Evolutionary conservation across 2,329 filamentous ascomycete species (phyloP), one percentile per base, ranked within the genome.

Genomic region (Mariannaea elegans): DNA sequence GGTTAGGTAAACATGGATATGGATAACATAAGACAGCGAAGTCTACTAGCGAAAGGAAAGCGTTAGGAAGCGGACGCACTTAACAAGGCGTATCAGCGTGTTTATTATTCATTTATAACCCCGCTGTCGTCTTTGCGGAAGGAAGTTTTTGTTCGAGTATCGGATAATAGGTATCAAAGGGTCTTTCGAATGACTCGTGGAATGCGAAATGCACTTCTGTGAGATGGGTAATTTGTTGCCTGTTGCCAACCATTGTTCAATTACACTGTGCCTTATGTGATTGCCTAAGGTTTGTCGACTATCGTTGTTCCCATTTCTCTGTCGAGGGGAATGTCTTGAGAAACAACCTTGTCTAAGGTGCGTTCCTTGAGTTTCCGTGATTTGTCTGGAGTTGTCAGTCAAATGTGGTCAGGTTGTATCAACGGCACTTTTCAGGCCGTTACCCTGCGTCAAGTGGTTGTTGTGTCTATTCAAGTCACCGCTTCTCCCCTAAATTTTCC

Each of bases 61-160:
- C 45, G 53, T 58, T 18, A 29, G 59, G 54, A 58, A 56, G 54
- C 46, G 41, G 50, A 53, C 55, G 54, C 16, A 41, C 38, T 10
- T 10, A 21, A 48, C 21, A 24, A 41, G 41, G 56, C 54, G 56
- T 36, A 58, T 34, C 54, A 65, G 56, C 61, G 61, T 56, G 56
- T 54, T 41, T 58, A 57, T 18, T 39, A 9, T n/a, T 41, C 6
- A 3, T 41, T 21, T 41, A 9, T 27, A 9, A 27, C 38, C 13
- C 38, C 10, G 14, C 4, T 41, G 56, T 58, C 51, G 36, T 62
- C 32, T 59, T 61, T 58, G 45, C 62, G 58, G 65, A 48, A 66
- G 56, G 65, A 47, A 6, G 44, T 62, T 67, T 52, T 65, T 69
- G 63, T 70, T 66, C 66, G 64, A 70, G 66, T 65, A 70, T 56